Evolutionary conservation across 495 filamentous ascomycete genomes (phyloP).

Genomic region (Aspergillus sclerotioniger): DNA sequence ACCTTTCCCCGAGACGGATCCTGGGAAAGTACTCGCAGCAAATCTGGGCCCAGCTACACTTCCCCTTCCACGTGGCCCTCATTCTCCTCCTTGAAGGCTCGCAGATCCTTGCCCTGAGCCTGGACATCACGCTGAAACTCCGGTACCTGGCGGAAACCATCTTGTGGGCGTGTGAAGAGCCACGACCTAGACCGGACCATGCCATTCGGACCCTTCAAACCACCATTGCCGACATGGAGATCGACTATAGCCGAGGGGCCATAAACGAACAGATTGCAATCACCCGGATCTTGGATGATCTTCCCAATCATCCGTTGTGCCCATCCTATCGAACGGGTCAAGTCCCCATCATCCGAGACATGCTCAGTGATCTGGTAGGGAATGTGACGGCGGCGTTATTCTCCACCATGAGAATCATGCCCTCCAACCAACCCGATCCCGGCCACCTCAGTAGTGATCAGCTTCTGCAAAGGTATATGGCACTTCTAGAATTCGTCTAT

Average conservation of each 20-base stretch:
- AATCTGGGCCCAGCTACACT: constrained; percentile 65
- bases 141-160: constrained; percentile 40
- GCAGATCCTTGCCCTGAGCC: constrained; percentile 39
- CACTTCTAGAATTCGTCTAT: constrained; percentile 41
- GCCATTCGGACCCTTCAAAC: constrained; percentile 35
- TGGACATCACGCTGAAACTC: constrained; percentile 42
- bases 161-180: constrained; percentile 40
- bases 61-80: constrained; percentile 66
- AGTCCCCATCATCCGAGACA: constrained; percentile 26
- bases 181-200: constrained; percentile 25
- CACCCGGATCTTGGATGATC: constrained; percentile 29
- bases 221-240: constrained; percentile 45
- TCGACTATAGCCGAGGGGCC: constrained; percentile 37
- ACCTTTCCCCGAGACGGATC: constrained; percentile 42
- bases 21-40: constrained; percentile 56
- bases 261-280: constrained; percentile 36
- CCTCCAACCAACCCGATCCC: constrained; percentile 28
- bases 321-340: constrained; percentile 15
- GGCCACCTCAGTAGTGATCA: constrained; percentile 30
- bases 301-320: constrained; percentile 34
- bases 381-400: constrained; percentile 45
- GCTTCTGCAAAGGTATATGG: constrained; percentile 39
- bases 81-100: constrained; percentile 62
- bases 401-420: constrained; percentile 42
- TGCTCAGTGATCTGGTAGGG: constrained; percentile 33